Conservation (phyloP, 202 grass and related monocot genomes). For the Digitaria exilis region DNA sequence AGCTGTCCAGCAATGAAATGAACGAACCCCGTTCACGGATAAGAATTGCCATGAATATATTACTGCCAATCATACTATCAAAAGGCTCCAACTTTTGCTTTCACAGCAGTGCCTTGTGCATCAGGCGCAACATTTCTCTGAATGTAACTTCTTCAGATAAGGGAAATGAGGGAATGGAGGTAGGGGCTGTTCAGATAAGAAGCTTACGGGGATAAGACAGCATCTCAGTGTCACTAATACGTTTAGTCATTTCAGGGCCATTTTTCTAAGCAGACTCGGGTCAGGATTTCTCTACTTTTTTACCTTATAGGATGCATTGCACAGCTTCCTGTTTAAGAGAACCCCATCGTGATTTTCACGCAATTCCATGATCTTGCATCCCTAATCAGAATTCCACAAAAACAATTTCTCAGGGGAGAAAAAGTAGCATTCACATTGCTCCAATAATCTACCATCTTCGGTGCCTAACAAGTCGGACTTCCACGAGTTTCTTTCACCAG, state of each 20-base stretch:
- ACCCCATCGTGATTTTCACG: conserved; percentile 41
- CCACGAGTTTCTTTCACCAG: conserved; percentile 32
- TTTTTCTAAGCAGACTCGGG: conserved; percentile 37
- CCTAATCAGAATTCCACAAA: conserved; percentile 37
- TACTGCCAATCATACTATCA: conserved; percentile 9
- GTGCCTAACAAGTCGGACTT: conserved; percentile 49
- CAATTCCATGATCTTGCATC: conserved; percentile 11
- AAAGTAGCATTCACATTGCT: conserved; percentile 34
- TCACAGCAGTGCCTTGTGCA: conserved; percentile 22
- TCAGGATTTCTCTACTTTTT: conserved; percentile 38
- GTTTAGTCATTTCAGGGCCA: conserved; percentile 48
- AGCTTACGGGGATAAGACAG: conserved; percentile 43
- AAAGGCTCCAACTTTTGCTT: conserved; percentile 18
- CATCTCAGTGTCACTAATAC: conserved; percentile 57
- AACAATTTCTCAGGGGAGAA: neutral
- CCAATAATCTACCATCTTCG: conserved; percentile 26
- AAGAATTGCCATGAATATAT: conserved; percentile 39
- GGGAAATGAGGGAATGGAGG: neutral
- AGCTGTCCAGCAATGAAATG: conserved; percentile 34
- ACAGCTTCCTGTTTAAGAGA: conserved; percentile 35
- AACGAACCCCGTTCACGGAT: neutral
- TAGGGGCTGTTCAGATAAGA: conserved; percentile 35
- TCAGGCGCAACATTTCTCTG: neutral
- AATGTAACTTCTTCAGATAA: conserved; percentile 51
- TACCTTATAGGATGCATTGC: neutral